These are phyloP conservation scores for Liquidambar formosana DNA, from an alignment of 164 flowering plant genomes.

Conservation along the genomic window DNA sequence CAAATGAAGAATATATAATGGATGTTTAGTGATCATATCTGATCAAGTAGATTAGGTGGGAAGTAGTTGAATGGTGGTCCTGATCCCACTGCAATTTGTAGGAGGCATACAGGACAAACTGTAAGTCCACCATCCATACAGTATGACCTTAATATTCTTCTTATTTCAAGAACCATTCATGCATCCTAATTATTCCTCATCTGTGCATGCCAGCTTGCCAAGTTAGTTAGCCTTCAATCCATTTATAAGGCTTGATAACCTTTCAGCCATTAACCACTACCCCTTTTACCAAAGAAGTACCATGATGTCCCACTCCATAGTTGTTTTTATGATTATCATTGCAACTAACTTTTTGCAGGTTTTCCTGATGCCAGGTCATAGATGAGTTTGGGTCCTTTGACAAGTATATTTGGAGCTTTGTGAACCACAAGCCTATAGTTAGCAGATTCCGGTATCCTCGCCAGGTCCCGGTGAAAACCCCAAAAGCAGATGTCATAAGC, in stretches of 20 bases:
- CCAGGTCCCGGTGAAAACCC: constrained; percentile 49
- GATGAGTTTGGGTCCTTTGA: constrained; percentile 54
- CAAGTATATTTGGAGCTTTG: constrained; percentile 53
- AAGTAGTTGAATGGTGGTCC: constrained; percentile 32
- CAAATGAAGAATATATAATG: neutral
- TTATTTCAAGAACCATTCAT: constrained; percentile 8
- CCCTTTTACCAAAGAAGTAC: constrained; percentile 5
- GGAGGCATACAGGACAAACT: constrained; percentile 7
- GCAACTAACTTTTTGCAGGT: constrained; percentile 31
- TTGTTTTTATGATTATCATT: constrained; percentile 7
- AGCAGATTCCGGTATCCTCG: constrained; percentile 46
- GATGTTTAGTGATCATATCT: constrained; percentile 15
- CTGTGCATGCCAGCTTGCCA: constrained; percentile 26
- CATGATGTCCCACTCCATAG: constrained; percentile 4
- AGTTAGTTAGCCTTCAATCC: neutral
- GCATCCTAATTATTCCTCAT: constrained; percentile 13
- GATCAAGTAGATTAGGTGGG: constrained; percentile 21
- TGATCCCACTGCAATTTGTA: neutral
- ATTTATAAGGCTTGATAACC: neutral
- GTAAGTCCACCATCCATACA: neutral
- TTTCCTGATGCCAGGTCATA: constrained; percentile 37
- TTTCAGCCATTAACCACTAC: constrained; percentile 3
- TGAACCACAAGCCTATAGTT: constrained; percentile 45
- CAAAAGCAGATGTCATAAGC: constrained; percentile 50
- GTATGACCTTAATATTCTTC: constrained; percentile 10